Evolutionary conservation across 257 asterid genomes (phyloP), one percentile per base, ranked within the genome.

Genomic region (Catharanthus roseus): DNA sequence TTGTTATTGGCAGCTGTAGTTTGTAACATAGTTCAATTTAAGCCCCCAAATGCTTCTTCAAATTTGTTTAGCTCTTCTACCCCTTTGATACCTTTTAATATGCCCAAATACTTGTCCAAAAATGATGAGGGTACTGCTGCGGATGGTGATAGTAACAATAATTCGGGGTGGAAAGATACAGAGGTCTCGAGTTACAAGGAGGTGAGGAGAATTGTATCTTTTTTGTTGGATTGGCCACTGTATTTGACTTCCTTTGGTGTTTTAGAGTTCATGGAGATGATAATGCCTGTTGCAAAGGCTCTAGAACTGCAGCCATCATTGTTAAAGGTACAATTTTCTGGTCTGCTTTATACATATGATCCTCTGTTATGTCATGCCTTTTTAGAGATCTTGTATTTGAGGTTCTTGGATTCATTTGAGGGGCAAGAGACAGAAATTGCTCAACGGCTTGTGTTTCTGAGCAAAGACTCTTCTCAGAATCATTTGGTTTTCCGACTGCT

Each of bases 251-350:
- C 95, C 1, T 86, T 81, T 77, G 98, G 96, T 57, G 67, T 89
- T 75, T 76, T 85, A 77, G 97, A 90, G 83, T 86, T 93, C 70
- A 85, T 90, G 86, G 82, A 69, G 69, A 76, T 86, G 67, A 70
- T 85, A 8, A 75, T 90, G 68, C 95, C 96, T 3, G 76, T 93
- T 73, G 96, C 92, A 26, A 88, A 80, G 74, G 92, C 79, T 70
- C 80, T 93, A 68, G 97, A 91, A 41, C 88, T 93, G 84, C 98
- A 93, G 82, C 89, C 88, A 47, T 89, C 97, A 65, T 75, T 90
- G 88, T 73, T 93, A 82, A 89, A 89, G 75, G 96, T 93, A 77
- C 96, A 93, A 76, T 93, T 87, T 77, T 86, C 91, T 0, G 96
- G 98, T 80, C 78, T 93, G 70, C 79, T 91, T 60, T 86, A 86